These are phyloP conservation scores for Coemansia asiatica DNA, from an alignment of 192 early-diverging fungal genomes.

Conservation along the genomic window DNA sequence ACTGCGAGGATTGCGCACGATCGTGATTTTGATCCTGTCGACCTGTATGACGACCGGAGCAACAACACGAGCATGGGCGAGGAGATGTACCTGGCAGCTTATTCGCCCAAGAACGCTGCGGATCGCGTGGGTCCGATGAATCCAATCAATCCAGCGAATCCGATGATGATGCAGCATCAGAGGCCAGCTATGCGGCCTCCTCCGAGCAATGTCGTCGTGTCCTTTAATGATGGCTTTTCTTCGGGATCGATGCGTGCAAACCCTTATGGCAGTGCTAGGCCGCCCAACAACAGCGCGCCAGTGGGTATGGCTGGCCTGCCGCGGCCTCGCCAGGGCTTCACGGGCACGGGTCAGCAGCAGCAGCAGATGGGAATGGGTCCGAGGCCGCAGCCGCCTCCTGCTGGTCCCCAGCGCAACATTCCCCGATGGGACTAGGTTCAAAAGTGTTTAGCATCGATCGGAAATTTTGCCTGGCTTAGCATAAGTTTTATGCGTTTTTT, in stretches of 20 bases:
- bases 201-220: background rate
- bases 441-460: too few species aligned
- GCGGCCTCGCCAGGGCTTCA: constrained; percentile 3
- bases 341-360: background rate
- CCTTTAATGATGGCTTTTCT: background rate
- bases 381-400: background rate
- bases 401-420: constrained; percentile 17
- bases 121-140: background rate
- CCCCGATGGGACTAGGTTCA: constrained; percentile 46
- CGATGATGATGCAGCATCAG: constrained; percentile 3
- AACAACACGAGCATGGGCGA: background rate
- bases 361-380: background rate
- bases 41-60: constrained; percentile 6
- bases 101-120: background rate
- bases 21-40: constrained; percentile 5
- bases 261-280: background rate
- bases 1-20: background rate
- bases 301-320: background rate
- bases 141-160: too few species aligned
- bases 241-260: background rate
- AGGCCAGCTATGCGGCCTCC: background rate
- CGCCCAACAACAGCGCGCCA: background rate
- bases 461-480: too few species aligned
- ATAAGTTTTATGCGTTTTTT: too few species aligned
- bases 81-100: constrained; percentile 2